phyloP scores from a whole-genome alignment of 2,329 filamentous ascomycete species.

The Botrytis pseudocinerea region DNA sequence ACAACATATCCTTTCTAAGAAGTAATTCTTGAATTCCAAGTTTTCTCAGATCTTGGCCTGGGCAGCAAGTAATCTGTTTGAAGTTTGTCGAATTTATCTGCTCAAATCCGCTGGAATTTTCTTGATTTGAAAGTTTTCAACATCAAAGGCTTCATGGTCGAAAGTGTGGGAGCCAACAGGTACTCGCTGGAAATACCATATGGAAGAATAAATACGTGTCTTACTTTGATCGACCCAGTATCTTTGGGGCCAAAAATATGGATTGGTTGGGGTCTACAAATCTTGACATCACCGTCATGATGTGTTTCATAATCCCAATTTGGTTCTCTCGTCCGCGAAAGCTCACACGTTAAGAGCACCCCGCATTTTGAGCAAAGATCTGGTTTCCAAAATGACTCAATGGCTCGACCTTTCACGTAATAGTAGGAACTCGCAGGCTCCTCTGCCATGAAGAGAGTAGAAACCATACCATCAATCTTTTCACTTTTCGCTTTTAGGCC shows the following conservation, averaged over 20 bases:
- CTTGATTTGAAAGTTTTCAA: neutral
- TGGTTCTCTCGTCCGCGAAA: neutral
- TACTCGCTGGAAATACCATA: no score
- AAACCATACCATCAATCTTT: neutral
- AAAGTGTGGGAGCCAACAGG: neutral
- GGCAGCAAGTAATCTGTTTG: neutral
- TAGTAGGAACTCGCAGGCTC: neutral
- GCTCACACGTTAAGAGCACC: neutral
- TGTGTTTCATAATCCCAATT: neutral
- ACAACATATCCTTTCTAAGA: no score
- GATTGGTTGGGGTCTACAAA: neutral
- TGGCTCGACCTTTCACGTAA: neutral
- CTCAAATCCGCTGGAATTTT: neutral
- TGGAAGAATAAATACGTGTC: neutral
- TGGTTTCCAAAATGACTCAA: neutral
- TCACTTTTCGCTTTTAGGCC: neutral
- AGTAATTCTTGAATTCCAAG: neutral
- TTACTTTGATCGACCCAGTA: neutral
- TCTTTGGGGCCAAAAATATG: neutral
- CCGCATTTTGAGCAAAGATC: neutral
- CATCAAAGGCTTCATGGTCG: neutral
- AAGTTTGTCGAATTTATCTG: neutral
- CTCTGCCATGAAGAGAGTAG: neutral
- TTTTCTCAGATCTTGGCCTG: neutral
- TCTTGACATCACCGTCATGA: neutral